Conservation (phyloP, 192 early-diverging fungal genomes). For the Backusella liffmaniae region DNA sequence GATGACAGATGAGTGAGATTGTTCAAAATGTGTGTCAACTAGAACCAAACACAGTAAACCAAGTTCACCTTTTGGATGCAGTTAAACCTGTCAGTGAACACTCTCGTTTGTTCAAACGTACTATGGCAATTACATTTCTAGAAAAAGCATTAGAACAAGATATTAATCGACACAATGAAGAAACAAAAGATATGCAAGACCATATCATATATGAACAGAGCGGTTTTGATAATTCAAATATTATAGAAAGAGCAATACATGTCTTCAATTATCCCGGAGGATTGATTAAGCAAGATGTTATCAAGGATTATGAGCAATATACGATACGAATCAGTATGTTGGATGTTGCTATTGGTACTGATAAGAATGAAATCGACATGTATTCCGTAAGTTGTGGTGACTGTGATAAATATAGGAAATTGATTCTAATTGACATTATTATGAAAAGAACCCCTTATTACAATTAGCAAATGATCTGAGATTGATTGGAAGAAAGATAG, state of each 20-base stretch:
- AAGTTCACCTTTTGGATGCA: constrained; percentile 1
- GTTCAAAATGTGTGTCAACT: not conserved
- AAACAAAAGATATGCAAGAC: not conserved
- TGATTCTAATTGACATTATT: not conserved
- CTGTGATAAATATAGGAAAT: not conserved
- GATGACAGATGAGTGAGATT: not conserved
- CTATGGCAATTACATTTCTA: not conserved
- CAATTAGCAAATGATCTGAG: not conserved
- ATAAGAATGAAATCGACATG: not conserved
- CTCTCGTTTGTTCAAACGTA: not conserved
- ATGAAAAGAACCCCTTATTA: not conserved
- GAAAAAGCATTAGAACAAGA: not conserved
- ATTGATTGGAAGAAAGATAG: constrained; percentile 3
- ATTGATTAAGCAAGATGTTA: not conserved
- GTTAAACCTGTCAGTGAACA: not conserved
- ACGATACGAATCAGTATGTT: not conserved
- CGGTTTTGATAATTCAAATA: not conserved
- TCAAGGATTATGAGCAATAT: constrained; percentile 6
- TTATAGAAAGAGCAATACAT: not conserved
- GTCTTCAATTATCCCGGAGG: not conserved
- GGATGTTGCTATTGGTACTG: constrained; percentile 1
- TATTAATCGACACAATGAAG: not conserved
- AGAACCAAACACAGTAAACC: not conserved
- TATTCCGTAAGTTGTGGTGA: not conserved
- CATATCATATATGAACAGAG: not conserved